phyloP scores from a whole-genome alignment of 2,329 filamentous ascomycete species.

The Fusarium palustre region DNA sequence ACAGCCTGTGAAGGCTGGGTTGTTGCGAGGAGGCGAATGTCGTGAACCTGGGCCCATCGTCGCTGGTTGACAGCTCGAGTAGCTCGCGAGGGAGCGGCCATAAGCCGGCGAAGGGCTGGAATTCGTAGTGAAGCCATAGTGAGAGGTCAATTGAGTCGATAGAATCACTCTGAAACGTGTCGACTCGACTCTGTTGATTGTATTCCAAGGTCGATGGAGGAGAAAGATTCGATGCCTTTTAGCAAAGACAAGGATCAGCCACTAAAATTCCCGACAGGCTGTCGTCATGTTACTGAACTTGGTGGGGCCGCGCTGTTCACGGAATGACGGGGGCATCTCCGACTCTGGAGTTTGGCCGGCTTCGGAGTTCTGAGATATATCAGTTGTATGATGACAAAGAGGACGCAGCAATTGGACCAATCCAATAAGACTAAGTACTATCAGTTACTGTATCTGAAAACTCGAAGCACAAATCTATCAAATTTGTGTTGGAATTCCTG shows the following conservation, averaged over 20 bases:
- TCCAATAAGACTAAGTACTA: slow-evolving; percentile 25
- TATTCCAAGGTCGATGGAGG: slow-evolving; percentile 4
- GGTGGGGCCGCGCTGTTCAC: slow-evolving; percentile 35
- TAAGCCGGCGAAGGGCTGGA: slow-evolving; percentile 62
- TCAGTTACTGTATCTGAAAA: slow-evolving; percentile 5
- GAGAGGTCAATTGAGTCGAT: slow-evolving; percentile 11
- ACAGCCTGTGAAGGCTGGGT: slow-evolving; percentile 76
- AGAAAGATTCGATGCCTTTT: slow-evolving; percentile 22
- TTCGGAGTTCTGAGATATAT: slow-evolving; percentile 38
- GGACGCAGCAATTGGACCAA: slow-evolving; percentile 40
- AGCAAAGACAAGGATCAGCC: slow-evolving; percentile 20
- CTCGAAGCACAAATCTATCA: background rate
- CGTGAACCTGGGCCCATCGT: slow-evolving; percentile 91
- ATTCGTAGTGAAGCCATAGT: slow-evolving; percentile 63
- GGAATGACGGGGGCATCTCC: slow-evolving; percentile 21
- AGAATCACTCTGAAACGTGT: slow-evolving; percentile 10
- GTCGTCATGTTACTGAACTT: slow-evolving; percentile 44
- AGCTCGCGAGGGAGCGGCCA: slow-evolving; percentile 49
- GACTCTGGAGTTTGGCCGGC: slow-evolving; percentile 36
- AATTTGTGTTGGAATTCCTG: background rate
- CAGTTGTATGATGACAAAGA: slow-evolving; percentile 44
- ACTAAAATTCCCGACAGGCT: slow-evolving; percentile 31
- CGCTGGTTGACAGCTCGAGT: slow-evolving; percentile 67
- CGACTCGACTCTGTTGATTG: slow-evolving; percentile 8
- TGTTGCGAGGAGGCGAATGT: slow-evolving; percentile 89